Evolutionary conservation across 306 rosid species (phyloP).

Genomic region (Inga oerstediana): DNA sequence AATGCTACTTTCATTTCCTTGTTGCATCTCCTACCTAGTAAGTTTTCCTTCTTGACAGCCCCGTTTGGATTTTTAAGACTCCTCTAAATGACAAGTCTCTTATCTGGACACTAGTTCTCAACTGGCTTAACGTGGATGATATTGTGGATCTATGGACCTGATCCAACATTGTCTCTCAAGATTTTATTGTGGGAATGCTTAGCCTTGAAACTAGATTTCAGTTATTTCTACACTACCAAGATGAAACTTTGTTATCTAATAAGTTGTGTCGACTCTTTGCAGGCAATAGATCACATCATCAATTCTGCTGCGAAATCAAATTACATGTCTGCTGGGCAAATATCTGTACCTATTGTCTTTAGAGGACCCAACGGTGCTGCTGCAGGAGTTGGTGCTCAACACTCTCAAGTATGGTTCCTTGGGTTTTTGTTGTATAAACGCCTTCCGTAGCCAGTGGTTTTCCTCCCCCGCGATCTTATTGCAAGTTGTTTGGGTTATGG

Average conservation of each 20-base stretch:
- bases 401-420: constrained; percentile 78
- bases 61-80: background rate
- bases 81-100: background rate
- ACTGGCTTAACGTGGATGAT: background rate
- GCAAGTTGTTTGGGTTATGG: constrained; percentile 19
- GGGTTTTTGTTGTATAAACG: constrained; percentile 20
- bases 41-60: background rate
- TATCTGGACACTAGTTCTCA: background rate
- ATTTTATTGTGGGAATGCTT: background rate
- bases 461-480: background rate
- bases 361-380: constrained; percentile 99
- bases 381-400: constrained; percentile 99
- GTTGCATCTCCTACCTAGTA: background rate
- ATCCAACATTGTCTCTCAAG: background rate
- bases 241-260: background rate
- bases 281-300: constrained; percentile 99
- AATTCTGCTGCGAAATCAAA: constrained; percentile 98
- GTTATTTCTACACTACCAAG: background rate
- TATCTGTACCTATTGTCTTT: constrained; percentile 90
- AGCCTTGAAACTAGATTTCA: background rate
- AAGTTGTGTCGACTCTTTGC: constrained; percentile 17
- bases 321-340: constrained; percentile 97
- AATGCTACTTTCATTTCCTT: background rate
- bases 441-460: background rate
- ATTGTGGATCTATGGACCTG: background rate